These are phyloP conservation scores for Aspergillus sparsus DNA, from an alignment of 495 filamentous ascomycete species.

Conservation along the genomic window DNA sequence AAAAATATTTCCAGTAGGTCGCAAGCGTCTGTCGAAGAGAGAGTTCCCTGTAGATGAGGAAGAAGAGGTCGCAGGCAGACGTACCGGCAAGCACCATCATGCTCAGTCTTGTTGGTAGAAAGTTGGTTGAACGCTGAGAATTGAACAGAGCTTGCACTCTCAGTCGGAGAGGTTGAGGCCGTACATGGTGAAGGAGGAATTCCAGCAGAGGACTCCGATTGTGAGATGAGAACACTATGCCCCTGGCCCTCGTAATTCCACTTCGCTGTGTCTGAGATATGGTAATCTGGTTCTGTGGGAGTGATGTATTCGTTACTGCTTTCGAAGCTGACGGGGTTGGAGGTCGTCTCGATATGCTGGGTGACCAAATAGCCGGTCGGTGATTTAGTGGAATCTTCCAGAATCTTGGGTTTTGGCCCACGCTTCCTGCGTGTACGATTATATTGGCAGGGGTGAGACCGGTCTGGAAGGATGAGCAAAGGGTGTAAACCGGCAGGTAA, in stretches of 20 bases:
- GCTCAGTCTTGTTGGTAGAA: not conserved
- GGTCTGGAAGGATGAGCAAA: conserved; percentile 4
- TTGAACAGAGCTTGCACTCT: too few relatives aligned
- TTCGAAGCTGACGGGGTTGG: not conserved
- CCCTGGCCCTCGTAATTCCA: not conserved
- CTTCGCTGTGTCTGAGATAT: not conserved
- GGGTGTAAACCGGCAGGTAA: not conserved
- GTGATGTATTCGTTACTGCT: not conserved
- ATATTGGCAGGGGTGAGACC: conserved; percentile 10
- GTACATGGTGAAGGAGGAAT: too few relatives aligned
- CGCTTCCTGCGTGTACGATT: conserved; percentile 14
- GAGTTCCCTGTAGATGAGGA: conserved; percentile 40
- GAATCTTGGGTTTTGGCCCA: conserved; percentile 11
- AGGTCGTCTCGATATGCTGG: not conserved
- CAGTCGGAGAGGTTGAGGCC: too few relatives aligned
- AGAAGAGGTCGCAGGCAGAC: conserved; percentile 31
- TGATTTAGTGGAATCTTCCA: not conserved
- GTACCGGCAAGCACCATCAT: conserved; percentile 17
- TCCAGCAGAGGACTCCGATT: too few relatives aligned
- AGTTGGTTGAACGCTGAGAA: too few relatives aligned
- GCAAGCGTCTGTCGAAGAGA: conserved; percentile 46
- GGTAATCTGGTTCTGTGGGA: not conserved
- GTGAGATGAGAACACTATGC: not conserved
- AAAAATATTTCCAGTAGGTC: conserved; percentile 56
- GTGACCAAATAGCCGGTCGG: not conserved